Percentiles rank a stretch among this genome's conserved stretches.
Conservation (phyloP, 2,329 filamentous ascomycete genomes). For the Sclerotinia spermophila region DNA sequence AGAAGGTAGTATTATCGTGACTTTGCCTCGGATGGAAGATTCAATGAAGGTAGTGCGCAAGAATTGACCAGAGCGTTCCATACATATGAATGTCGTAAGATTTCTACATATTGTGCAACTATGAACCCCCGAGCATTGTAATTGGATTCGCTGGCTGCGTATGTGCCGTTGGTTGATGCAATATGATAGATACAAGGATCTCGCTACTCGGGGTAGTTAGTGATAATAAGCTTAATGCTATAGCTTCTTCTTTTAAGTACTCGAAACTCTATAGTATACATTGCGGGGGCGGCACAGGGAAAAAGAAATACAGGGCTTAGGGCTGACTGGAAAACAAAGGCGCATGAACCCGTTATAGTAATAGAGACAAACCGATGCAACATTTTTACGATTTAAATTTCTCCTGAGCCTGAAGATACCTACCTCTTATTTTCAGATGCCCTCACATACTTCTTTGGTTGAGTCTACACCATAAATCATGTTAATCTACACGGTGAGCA, state of each 20-base stretch:
- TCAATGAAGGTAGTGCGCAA: not conserved
- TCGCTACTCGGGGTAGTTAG: not conserved
- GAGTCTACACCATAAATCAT: not conserved
- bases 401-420: not conserved
- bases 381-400: not conserved
- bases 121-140: not conserved
- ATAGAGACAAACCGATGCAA: not conserved
- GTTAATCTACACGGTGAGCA: not conserved
- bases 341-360: not conserved
- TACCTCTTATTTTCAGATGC: not conserved
- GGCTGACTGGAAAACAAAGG: not conserved
- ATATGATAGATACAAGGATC: not conserved
- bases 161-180: not conserved
- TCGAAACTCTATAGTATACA: not conserved
- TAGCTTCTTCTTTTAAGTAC: not conserved
- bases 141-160: not conserved
- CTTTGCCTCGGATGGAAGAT: not conserved
- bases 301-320: not conserved
- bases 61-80: not conserved
- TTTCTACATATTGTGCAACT: not conserved
- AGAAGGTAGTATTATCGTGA: not conserved
- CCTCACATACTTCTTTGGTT: not conserved
- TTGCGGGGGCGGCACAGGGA: not conserved
- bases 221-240: not conserved
- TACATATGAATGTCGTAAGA: not conserved